A percentile compares a stretch with the other conserved stretches of the same genome.
Evolutionary conservation across 1,139 yeast genomes (phyloP).

Genomic region (Candida tropicalis): DNA sequence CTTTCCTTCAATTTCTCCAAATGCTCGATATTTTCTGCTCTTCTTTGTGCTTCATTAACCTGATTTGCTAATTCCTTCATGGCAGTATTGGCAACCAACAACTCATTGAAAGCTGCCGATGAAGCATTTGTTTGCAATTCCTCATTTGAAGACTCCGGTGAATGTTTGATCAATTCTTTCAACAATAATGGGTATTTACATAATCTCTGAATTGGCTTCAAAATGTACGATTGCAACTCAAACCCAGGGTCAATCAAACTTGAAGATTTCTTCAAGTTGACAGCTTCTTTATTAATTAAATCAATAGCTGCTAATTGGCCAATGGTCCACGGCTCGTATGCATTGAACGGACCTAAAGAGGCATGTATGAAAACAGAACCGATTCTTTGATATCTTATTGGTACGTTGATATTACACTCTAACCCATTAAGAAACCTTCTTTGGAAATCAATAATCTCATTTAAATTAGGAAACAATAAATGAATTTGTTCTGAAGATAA

Average conservation of each 20-base stretch:
- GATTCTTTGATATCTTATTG: slow-evolving; percentile 75
- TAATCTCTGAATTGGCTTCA: slow-evolving; percentile 93
- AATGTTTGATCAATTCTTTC: slow-evolving; percentile 69
- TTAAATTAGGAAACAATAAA: slow-evolving; percentile 82
- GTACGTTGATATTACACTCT: slow-evolving; percentile 82
- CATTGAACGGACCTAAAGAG: slow-evolving; percentile 74
- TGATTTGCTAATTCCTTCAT: slow-evolving; percentile 70
- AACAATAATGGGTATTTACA: slow-evolving; percentile 90
- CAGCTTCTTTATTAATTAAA: slow-evolving; percentile 66
- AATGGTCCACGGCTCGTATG: slow-evolving; percentile 89
- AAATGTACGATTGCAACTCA: slow-evolving; percentile 84
- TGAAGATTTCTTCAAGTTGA: slow-evolving; percentile 57
- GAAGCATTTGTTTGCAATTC: slow-evolving; percentile 22
- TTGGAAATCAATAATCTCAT: slow-evolving; percentile 87
- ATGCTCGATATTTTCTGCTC: slow-evolving; percentile 81
- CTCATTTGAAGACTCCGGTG: slow-evolving; percentile 34
- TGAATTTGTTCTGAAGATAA: slow-evolving; percentile 82
- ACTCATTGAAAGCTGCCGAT: slow-evolving; percentile 66
- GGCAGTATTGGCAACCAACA: slow-evolving; percentile 68
- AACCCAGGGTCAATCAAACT: slow-evolving; percentile 79
- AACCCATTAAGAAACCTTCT: slow-evolving; percentile 84
- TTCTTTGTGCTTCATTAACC: slow-evolving; percentile 92
- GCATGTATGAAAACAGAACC: slow-evolving; percentile 88
- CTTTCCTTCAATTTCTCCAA: slow-evolving; percentile 69
- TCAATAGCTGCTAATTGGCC: slow-evolving; percentile 88